Evolutionary conservation across 257 asterid species (phyloP), one percentile per base, ranked within the genome.

Genomic region (Solanum gandarillasii): DNA sequence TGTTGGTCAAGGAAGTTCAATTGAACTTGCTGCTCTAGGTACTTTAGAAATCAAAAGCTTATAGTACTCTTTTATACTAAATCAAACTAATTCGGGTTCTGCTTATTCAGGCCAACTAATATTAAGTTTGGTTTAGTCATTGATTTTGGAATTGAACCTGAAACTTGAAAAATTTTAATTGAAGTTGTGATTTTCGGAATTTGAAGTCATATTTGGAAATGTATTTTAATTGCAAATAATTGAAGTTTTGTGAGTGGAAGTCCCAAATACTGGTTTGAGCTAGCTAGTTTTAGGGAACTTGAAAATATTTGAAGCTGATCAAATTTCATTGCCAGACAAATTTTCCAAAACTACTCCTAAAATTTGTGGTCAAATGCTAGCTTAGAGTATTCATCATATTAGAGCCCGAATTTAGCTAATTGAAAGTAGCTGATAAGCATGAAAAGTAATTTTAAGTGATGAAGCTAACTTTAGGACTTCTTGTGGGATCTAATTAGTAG

Each of bases 21-120:
- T 93, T 83, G 98, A 96, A 90, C 98, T 96, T 73, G 99, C 99
- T 83, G 99, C 99, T 90, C 89, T 96, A 90, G 27, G 97, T 83
- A 21, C 98, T 97, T 94, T 94, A 87, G 27, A 25, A 74, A 23
- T 81, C 39, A 5, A 81, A 43, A 39, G 9, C 23, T 41, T 78
- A 18, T 48, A 48, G n/a, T 39, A 8, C 43, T 88, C 68, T 13
- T 58, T 58, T n/a, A 41, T 78, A 13, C 43, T 70, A 70, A 32
- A 72, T 72, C 27, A 72, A 72, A 73, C 6, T 11, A 73, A 21
- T 20, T 58, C 20, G 16, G 72, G 72, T 65, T 65, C 16, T 25
- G 32, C 72, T 65, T 65, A 65, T 10, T 65, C 70, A 62, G 13
- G 70, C 70, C 2, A 62, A 62, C 70, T 23, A n/a, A 62, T 9